Evolutionary conservation across 768 basidiomycete species (phyloP), one percentile per base, ranked within the genome.

Genomic region (Naganishia onofrii): DNA sequence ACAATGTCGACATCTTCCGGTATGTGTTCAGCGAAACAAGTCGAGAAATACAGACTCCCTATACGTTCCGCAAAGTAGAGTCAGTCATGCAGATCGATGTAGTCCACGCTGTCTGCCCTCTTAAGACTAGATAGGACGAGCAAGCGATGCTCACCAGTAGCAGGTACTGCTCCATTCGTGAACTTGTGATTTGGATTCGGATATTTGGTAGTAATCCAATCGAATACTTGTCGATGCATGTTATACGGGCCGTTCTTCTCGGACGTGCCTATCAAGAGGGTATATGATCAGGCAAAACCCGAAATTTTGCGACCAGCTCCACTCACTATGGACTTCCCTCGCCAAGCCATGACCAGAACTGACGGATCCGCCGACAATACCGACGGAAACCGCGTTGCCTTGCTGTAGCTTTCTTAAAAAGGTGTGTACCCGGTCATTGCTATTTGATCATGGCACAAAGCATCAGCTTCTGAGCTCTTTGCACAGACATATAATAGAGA

Each of bases 161-260:
- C 76, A 23, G 76, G 75, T 53, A 74, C 71, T 0, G 78, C 78
- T 21, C 76, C 78, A 64, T 77, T 79, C 29, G 76, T 52, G 23
- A 77, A 76, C 8, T 69, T 60, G 58, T 79, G 77, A 67, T 23
- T 54, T n/a, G 21, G 52, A 31, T 56, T 34, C n/a, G 66, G 66
- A 23, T 42, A 67, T 7, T 46, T 36, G 9, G 52, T 38, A 15
- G 4, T 34, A 23, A 67, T 56, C 66, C 66, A 67, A n/a, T 67
- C 66, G 13, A 54, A 55, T 2, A 67, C 32, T 32, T 54, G 52
- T 2, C 53, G 54, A 42, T 67, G 66, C 66, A 67, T 67, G 53
- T 67, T 67, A 3, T 34, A 32, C 12, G 52, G 34, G 5, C 66
- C 53, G 8, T 34, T 32, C 5, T 17, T 36, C 66, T 67, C 66